Evolutionary conservation across 1,284 basidiomycete species (phyloP).

Genomic region (Tremellales sp.): DNA sequence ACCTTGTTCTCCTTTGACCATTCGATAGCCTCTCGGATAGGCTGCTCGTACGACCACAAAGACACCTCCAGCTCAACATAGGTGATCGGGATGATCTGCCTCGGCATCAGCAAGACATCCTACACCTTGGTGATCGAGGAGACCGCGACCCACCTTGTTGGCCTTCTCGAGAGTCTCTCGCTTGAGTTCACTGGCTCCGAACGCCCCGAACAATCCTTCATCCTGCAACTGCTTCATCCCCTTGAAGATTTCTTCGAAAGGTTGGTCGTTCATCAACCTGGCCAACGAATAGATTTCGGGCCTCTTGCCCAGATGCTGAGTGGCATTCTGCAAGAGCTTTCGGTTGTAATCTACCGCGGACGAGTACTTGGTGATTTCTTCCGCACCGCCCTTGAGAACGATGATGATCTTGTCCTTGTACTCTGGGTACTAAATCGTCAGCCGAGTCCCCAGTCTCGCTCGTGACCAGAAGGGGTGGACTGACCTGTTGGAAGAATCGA

Average conservation of each 20-base stretch:
- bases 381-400: slow-evolving; percentile 53
- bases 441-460: slow-evolving; percentile 46
- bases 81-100: slow-evolving; percentile 53
- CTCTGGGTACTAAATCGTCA: slow-evolving; percentile 52
- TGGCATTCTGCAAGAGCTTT: slow-evolving; percentile 49
- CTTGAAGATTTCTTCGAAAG: slow-evolving; percentile 21
- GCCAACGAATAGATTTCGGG: slow-evolving; percentile 51
- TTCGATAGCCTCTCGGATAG: slow-evolving; percentile 46
- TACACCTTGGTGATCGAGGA: not conserved
- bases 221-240: slow-evolving; percentile 22
- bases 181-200: slow-evolving; percentile 32
- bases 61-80: slow-evolving; percentile 57
- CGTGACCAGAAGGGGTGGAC: not conserved
- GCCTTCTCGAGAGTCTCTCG: slow-evolving; percentile 18
- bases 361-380: slow-evolving; percentile 3
- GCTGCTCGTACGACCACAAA: slow-evolving; percentile 54
- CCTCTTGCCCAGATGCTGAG: slow-evolving; percentile 50
- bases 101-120: slow-evolving; percentile 1
- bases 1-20: slow-evolving; percentile 52
- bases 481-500: slow-evolving; percentile 42
- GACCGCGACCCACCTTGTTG: slow-evolving; percentile 17
- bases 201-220: slow-evolving; percentile 30
- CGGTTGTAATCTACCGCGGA: slow-evolving; percentile 13
- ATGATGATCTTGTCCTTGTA: slow-evolving; percentile 56
- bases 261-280: slow-evolving; percentile 10